Conservation (phyloP, 257 asterid species). For the Fraxinus quadrangulata region DNA sequence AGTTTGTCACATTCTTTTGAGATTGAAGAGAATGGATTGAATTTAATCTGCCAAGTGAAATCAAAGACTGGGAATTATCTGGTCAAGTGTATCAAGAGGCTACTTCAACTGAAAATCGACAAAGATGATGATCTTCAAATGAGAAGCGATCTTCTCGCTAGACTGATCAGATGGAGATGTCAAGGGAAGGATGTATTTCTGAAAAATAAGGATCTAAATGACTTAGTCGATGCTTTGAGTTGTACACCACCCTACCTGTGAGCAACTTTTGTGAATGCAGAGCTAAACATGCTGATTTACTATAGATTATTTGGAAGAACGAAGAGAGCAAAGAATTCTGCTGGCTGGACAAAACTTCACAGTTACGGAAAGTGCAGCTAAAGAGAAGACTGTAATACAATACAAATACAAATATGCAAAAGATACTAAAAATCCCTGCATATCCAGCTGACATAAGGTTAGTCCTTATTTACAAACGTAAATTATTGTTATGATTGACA, state of each 20-base stretch:
- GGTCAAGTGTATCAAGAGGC: slow-evolving; percentile 58
- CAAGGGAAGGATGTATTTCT: slow-evolving; percentile 51
- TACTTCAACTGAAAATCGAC: slow-evolving; percentile 36
- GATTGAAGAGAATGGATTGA: slow-evolving; percentile 51
- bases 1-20: slow-evolving; percentile 48
- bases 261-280: neutral
- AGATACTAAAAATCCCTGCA: neutral
- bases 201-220: slow-evolving; percentile 46
- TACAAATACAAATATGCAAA: neutral
- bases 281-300: neutral
- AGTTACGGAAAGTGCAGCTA: neutral
- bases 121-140: slow-evolving; percentile 35
- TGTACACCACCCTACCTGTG: slow-evolving; percentile 26
- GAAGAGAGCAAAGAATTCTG: neutral
- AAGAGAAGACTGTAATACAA: neutral
- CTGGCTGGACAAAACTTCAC: neutral
- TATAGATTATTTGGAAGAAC: neutral
- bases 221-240: slow-evolving; percentile 44
- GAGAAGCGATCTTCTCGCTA: slow-evolving; percentile 52
- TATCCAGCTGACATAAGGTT: neutral
- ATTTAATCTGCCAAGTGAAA: slow-evolving; percentile 53
- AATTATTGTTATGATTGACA: neutral
- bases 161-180: slow-evolving; percentile 57
- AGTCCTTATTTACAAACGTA: neutral
- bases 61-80: slow-evolving; percentile 48